Evolutionary conservation across 31 red algal genomes (phyloP).

Genomic region (Asparagopsis taxiformis): DNA sequence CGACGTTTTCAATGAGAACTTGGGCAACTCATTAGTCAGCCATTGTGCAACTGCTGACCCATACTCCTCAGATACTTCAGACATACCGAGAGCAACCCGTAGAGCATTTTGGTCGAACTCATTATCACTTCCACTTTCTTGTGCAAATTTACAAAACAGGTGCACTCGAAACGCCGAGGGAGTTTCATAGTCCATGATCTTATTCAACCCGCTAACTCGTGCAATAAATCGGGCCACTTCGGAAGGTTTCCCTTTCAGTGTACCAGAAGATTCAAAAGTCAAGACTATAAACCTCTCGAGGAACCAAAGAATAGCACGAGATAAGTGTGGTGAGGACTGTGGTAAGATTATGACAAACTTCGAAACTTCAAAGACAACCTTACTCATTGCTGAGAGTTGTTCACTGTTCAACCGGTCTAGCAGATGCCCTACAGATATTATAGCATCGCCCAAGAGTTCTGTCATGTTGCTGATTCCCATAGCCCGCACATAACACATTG

Average conservation of each 20-base stretch:
- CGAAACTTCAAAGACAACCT: neutral
- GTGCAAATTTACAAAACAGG: constrained; percentile 53
- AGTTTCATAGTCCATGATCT: constrained; percentile 13
- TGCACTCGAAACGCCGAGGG: constrained; percentile 28
- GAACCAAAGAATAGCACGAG: neutral
- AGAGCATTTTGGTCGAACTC: constrained; percentile 14
- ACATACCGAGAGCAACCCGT: neutral
- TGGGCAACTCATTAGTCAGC: constrained; percentile 12
- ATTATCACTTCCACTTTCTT: constrained; percentile 26
- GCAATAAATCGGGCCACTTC: constrained; percentile 28
- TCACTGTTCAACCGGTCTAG: neutral
- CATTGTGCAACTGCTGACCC: constrained; percentile 21
- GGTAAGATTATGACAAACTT: neutral
- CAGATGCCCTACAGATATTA: neutral
- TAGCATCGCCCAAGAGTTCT: neutral
- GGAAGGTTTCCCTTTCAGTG: neutral
- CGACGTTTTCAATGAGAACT: constrained; percentile 19
- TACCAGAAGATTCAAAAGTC: neutral
- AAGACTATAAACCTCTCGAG: constrained; percentile 6
- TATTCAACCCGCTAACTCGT: constrained; percentile 33
- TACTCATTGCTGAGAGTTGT: neutral
- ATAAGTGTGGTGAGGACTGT: neutral
- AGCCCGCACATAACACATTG: neutral
- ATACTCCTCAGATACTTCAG: constrained; percentile 18
- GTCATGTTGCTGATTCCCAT: neutral